phyloP scores from a whole-genome alignment of 179 eudicot species.

The Amaranthus tricolor region DNA sequence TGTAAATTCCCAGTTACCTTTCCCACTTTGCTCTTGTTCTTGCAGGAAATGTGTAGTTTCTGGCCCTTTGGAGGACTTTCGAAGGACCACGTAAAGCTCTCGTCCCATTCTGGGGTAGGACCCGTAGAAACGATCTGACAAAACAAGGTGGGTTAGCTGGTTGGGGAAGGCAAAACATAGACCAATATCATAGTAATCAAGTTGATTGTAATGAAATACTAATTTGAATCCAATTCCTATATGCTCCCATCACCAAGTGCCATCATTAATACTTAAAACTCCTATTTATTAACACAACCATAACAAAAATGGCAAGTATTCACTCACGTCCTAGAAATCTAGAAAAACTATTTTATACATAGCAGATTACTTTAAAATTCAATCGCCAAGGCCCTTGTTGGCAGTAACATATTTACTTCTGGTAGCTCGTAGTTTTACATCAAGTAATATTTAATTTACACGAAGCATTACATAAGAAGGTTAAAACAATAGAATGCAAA shows the following conservation, averaged over 20 bases:
- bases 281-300: neutral
- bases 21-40: slow-evolving; percentile 98
- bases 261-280: neutral
- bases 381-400: no score
- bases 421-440: neutral
- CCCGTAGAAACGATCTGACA: slow-evolving; percentile 88
- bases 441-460: neutral
- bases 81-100: slow-evolving; percentile 92
- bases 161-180: no score
- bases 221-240: neutral
- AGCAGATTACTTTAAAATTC: neutral
- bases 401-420: neutral
- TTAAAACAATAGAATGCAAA: neutral
- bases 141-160: slow-evolving; percentile 5
- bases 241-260: no score
- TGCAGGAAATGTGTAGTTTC: slow-evolving; percentile 96
- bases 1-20: slow-evolving; percentile 50
- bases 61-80: slow-evolving; percentile 99
- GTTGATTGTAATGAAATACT: neutral
- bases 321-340: no score
- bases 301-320: neutral
- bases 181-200: neutral
- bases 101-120: slow-evolving; percentile 97
- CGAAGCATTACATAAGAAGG: neutral
- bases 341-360: no score